Evolutionary conservation across 257 asterid species (phyloP).

Genomic region (Solanum boliviense): DNA sequence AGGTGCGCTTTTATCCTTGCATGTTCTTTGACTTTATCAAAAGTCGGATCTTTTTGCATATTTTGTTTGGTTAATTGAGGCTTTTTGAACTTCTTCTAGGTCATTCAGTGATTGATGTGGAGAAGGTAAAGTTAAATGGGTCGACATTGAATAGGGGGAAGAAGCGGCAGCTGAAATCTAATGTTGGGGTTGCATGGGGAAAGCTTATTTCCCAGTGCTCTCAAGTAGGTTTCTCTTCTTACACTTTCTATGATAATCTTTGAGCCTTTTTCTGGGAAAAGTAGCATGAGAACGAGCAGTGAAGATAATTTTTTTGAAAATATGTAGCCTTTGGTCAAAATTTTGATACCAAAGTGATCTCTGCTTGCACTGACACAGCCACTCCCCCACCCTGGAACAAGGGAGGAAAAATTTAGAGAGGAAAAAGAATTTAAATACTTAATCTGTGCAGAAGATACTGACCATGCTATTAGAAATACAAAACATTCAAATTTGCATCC

Average conservation of each 20-base stretch:
- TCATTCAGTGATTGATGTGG: constrained; percentile 26
- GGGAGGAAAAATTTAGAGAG: not conserved
- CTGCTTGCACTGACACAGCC: not conserved
- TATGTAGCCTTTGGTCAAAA: not conserved
- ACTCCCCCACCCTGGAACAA: not conserved
- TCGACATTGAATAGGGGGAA: constrained; percentile 23
- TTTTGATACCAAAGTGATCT: not conserved
- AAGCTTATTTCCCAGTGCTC: constrained; percentile 67
- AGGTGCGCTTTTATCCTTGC: constrained; percentile 13
- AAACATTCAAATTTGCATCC: not conserved
- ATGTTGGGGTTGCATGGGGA: constrained; percentile 72
- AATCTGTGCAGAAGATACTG: not conserved
- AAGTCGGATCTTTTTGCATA: constrained; percentile 1
- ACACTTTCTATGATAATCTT: not conserved
- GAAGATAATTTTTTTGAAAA: not conserved
- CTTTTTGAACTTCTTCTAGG: constrained; percentile 10
- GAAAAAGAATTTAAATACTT: not conserved
- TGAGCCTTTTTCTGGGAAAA: not conserved
- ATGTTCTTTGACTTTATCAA: constrained; percentile 11
- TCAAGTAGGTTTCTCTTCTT: constrained; percentile 30
- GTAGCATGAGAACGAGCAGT: not conserved
- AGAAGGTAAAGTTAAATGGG: constrained; percentile 31
- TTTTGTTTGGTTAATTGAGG: not conserved
- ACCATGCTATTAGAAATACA: not conserved
- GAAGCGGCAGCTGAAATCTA: constrained; percentile 45